Conservation (phyloP, 2,329 filamentous ascomycete genomes). For the Dothistroma pini region DNA sequence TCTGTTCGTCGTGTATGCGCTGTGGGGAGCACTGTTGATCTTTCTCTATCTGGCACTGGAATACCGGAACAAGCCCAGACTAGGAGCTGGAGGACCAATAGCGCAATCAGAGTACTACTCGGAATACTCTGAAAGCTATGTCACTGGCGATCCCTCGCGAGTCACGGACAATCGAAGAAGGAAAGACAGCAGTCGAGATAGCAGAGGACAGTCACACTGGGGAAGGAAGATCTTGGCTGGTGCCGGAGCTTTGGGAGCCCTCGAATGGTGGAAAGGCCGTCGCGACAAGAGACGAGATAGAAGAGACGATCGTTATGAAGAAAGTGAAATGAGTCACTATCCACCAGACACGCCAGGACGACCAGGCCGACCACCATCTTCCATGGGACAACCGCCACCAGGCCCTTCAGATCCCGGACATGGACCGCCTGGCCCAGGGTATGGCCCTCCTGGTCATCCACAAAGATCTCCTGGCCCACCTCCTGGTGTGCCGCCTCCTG, state of each 20-base stretch:
- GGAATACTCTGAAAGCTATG: constrained; percentile 28
- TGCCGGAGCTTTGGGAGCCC: constrained; percentile 56
- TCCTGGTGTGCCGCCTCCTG: constrained; percentile 8
- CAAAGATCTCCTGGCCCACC: constrained; percentile 6
- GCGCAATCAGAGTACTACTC: constrained; percentile 28
- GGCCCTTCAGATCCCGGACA: constrained; percentile 3
- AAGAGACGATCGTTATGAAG: constrained; percentile 11
- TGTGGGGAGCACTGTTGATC: constrained; percentile 72
- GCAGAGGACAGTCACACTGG: constrained; percentile 31
- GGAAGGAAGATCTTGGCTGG: constrained; percentile 49
- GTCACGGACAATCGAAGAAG: constrained; percentile 45
- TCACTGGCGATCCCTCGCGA: constrained; percentile 54
- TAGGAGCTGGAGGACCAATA: constrained; percentile 32
- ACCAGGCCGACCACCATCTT: constrained; percentile 10
- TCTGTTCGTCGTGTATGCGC: constrained; percentile 78
- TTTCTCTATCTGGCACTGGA: constrained; percentile 75
- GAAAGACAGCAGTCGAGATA: constrained; percentile 20
- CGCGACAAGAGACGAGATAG: constrained; percentile 32
- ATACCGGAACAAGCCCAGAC: constrained; percentile 47
- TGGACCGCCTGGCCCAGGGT: not conserved
- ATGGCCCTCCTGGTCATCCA: constrained; percentile 5
- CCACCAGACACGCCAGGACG: constrained; percentile 19
- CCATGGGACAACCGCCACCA: constrained; percentile 13
- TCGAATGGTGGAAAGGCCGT: constrained; percentile 52
- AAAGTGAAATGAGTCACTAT: constrained; percentile 2